phyloP scores from a whole-genome alignment of 1,284 basidiomycete species.

The Ganoderma meredithae region DNA sequence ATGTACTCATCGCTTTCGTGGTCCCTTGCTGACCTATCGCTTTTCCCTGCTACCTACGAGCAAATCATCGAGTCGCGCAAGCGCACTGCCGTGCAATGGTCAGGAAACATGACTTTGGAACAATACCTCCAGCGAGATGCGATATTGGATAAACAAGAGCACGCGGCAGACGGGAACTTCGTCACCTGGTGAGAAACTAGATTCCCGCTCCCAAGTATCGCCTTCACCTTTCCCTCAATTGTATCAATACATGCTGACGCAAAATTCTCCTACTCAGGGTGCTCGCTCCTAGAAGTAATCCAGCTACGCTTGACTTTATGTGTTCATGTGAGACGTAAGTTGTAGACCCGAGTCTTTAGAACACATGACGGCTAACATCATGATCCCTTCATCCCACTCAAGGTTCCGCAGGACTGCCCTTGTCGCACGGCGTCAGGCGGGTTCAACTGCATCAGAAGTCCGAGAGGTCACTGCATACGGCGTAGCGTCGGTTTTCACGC shows the following conservation, averaged over 20 bases:
- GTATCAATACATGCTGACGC: neutral
- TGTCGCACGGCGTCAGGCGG: constrained; percentile 23
- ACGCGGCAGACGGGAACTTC: constrained; percentile 45
- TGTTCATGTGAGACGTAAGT: constrained; percentile 56
- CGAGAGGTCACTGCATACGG: constrained; percentile 45
- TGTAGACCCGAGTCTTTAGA: neutral
- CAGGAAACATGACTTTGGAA: constrained; percentile 42
- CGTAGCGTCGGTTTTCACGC: constrained; percentile 55
- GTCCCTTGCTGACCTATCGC: constrained; percentile 32
- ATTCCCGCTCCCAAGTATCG: neutral
- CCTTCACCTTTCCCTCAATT: neutral
- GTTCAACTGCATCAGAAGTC: constrained; percentile 24
- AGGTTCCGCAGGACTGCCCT: constrained; percentile 42
- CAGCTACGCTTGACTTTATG: constrained; percentile 49
- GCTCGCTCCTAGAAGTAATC: constrained; percentile 48
- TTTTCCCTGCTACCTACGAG: constrained; percentile 42
- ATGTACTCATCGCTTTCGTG: neutral
- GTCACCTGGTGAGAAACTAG: constrained; percentile 45
- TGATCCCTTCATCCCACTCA: neutral
- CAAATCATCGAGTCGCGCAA: constrained; percentile 43
- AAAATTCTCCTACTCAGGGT: constrained; percentile 45
- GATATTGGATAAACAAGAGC: constrained; percentile 45
- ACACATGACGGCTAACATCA: neutral
- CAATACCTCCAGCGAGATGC: constrained; percentile 46
- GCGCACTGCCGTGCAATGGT: constrained; percentile 46